Evolutionary conservation across 208 protist genomes (phyloP).

Genomic region (Trichomonas gallinae): DNA sequence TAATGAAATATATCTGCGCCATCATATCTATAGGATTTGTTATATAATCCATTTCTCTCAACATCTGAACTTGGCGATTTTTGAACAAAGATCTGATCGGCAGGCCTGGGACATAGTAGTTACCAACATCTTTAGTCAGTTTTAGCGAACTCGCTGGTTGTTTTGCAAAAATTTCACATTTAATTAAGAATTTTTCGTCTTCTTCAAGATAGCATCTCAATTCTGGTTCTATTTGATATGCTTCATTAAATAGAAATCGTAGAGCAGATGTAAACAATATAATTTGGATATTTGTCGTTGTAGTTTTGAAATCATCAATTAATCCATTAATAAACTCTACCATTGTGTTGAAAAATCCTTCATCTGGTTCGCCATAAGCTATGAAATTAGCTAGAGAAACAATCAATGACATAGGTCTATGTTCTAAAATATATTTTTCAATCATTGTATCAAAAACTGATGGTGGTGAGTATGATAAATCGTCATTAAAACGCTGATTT

Average conservation of each 20-base stretch:
- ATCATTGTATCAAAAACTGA: neutral
- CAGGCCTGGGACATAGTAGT: neutral
- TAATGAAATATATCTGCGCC: neutral
- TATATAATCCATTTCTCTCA: neutral
- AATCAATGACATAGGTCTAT: neutral
- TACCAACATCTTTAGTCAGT: neutral
- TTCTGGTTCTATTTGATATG: neutral
- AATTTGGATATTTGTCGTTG: neutral
- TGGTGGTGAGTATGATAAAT: neutral
- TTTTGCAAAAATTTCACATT: neutral
- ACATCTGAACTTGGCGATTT: neutral
- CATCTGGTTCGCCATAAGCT: neutral
- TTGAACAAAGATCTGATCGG: neutral
- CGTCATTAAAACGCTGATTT: neutral
- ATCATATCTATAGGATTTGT: neutral
- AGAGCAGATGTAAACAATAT: neutral
- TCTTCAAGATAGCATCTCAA: neutral
- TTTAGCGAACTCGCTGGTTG: neutral
- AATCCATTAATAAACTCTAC: neutral
- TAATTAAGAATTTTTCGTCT: neutral
- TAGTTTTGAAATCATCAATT: neutral
- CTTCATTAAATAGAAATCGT: neutral
- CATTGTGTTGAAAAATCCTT: neutral
- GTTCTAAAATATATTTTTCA: neutral
- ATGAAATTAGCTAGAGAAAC: neutral